Base-by-base conservation (phyloP, 1,139 yeast species). In the Groenewaldozyma auringiensis region DNA sequence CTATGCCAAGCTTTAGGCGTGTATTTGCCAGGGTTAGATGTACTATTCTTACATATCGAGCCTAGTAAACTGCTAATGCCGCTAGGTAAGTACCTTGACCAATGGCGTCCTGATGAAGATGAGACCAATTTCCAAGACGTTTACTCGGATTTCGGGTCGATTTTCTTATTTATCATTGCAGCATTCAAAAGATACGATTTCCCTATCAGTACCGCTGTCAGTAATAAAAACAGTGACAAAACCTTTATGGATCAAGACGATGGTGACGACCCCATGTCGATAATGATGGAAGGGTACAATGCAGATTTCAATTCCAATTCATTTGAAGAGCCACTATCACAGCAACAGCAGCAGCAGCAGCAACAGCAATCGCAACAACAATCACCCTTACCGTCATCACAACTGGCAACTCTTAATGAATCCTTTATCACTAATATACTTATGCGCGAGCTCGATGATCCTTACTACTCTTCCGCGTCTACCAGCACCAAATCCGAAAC, bases 61-160 rank as follows among this genome's bases (percentile, higher is more conserved):
- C 62, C 65, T 3, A 36, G 47, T n/a, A 51, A 53, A 21, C 38
- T 60, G 6, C 45, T 57, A 37, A 35, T 44, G 16, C 68, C 71
- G 17, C 48, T 71, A 32, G 58, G 66, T 44, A 56, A 53, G 20
- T 58, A 58, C 37, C 53, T 69, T 21, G 72, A 70, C 47, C 48
- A 54, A n/a, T 62, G 69, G 65, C 55, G 53, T 36, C 50, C 49
- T 25, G 60, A 58, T 14, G 64, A 61, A 13, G 74, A 71, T 18
- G 81, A 75, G 40, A 71, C 75, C 43, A 78, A 79, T 55, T 76
- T 77, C 54, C 92, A 82, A 58, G 92, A 83, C 32, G 62, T 70
- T n/a, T 83, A 79, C 57, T 70, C 84, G 1, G 79, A 81, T 45
- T 78, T 81, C 60, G 89, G 94, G 0, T 68, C 75, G 16, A 63